Conservation (phyloP, 345 rosid species). For the Salix viminalis region DNA sequence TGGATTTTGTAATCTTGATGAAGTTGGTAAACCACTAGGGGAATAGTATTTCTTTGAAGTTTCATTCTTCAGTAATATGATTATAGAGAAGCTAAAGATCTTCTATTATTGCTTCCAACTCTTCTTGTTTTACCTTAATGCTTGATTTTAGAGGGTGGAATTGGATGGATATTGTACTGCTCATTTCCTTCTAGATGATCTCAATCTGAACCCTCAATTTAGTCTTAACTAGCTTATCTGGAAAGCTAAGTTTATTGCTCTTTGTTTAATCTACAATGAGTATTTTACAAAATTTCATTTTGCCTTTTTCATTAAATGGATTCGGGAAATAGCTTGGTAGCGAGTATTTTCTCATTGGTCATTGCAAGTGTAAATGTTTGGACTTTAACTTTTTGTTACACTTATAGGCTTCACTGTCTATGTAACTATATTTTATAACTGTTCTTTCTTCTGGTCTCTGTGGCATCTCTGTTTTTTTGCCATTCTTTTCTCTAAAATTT, state of each 20-base stretch:
- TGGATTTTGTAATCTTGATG: neutral
- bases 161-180: neutral
- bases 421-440: neutral
- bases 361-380: neutral
- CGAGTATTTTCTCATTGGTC: no score
- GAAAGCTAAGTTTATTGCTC: neutral
- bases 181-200: neutral
- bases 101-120: neutral
- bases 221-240: neutral
- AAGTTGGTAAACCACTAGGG: neutral
- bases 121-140: neutral
- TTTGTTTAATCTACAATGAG: neutral
- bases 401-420: neutral
- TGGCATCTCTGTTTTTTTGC: neutral
- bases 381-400: neutral
- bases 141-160: neutral
- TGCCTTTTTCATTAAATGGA: no score
- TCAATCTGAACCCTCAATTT: neutral
- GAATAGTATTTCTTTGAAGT: neutral
- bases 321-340: neutral
- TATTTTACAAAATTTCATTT: neutral
- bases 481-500: neutral
- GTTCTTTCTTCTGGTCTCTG: neutral
- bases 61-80: neutral
- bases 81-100: neutral